These are phyloP conservation scores for Bothriochloa decipiens DNA, from an alignment of 176 grass and related monocot species.

Conservation along the genomic window DNA sequence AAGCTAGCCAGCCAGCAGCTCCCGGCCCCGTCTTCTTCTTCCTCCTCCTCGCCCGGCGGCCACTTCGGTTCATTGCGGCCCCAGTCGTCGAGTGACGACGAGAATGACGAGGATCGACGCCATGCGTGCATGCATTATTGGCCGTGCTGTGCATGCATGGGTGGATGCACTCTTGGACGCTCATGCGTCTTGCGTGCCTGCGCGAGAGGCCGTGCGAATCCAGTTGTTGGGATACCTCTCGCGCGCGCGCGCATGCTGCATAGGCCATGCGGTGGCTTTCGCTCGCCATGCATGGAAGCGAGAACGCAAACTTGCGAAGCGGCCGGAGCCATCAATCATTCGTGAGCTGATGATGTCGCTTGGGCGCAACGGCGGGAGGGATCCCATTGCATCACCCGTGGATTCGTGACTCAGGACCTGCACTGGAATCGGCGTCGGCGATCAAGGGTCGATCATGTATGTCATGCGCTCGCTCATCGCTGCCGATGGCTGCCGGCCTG, in stretches of 20 bases:
- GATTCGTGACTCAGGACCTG: constrained; percentile 31
- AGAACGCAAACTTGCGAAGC: not conserved
- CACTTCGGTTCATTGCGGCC: constrained; percentile 8
- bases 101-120: not conserved
- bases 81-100: not conserved
- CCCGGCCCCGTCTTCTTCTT: not conserved
- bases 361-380: not conserved
- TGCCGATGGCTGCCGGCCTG: not conserved
- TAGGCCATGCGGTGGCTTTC: not conserved
- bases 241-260: not conserved
- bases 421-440: constrained; percentile 13
- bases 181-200: constrained; percentile 42
- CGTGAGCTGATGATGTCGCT: not conserved
- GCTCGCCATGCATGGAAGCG: not conserved
- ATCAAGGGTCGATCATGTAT: not conserved
- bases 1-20: not conserved
- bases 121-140: not conserved
- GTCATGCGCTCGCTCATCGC: not conserved
- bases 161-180: not conserved
- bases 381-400: constrained; percentile 2
- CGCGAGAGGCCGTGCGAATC: constrained; percentile 8
- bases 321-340: constrained; percentile 5
- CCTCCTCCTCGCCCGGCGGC: not conserved
- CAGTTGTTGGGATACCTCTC: constrained; percentile 61
- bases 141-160: not conserved